Percentiles rank a stretch among this genome's conserved stretches.
phyloP scores from a whole-genome alignment of 371 early-diverging fungal genomes.

The Apophysomyces sp. region DNA sequence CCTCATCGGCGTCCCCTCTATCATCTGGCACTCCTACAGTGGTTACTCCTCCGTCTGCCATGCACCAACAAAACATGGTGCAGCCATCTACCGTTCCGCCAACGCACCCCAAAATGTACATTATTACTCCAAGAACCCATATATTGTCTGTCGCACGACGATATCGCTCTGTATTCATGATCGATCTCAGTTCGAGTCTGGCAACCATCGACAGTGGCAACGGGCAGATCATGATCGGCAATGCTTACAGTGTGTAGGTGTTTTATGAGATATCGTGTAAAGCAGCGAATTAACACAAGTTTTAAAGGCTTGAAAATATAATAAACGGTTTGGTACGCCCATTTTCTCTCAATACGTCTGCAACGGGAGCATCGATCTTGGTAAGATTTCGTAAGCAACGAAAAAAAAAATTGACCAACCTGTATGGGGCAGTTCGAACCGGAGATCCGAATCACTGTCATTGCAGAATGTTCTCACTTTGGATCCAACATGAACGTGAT shows the following conservation, averaged over 20 bases:
- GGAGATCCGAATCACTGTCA: conserved; percentile 68
- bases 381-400: conserved; percentile 2
- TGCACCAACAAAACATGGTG: neutral
- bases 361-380: neutral
- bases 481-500: conserved; percentile 61
- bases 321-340: conserved; percentile 32
- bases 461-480: conserved; percentile 74
- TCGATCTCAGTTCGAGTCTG: conserved; percentile 73
- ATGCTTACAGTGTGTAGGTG: conserved; percentile 53
- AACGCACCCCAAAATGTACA: conserved; percentile 19
- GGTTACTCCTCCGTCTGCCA: neutral
- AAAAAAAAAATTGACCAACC: neutral
- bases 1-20: neutral
- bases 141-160: conserved; percentile 55
- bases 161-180: conserved; percentile 65
- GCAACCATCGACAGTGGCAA: conserved; percentile 60
- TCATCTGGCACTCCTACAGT: neutral
- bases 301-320: conserved; percentile 23
- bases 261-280: neutral
- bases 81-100: neutral
- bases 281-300: neutral
- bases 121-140: conserved; percentile 68
- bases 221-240: conserved; percentile 53
- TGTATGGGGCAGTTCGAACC: conserved; percentile 47
- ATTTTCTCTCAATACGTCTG: conserved; percentile 21